phyloP scores from a whole-genome alignment of 1,284 basidiomycete species.

The Wallemia hederae region DNA sequence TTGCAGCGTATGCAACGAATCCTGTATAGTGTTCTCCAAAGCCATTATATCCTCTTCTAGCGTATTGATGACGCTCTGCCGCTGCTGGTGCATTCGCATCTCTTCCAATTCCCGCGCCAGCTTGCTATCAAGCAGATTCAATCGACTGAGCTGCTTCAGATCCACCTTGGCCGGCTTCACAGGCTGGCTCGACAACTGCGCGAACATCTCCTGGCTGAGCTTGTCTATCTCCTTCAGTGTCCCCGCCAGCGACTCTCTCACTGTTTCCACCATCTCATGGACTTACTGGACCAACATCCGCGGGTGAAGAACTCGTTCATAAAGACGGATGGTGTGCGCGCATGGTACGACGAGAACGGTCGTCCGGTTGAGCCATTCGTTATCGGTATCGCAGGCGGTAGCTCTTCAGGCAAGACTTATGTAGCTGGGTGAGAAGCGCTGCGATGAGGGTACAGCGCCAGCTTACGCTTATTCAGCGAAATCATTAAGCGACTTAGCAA shows the following conservation, averaged over 20 bases:
- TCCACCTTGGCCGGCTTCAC: not conserved
- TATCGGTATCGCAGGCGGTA: slow-evolving; percentile 17
- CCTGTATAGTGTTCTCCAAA: not conserved
- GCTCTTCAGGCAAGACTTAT: slow-evolving; percentile 5
- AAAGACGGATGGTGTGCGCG: not conserved
- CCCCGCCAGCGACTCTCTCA: not conserved
- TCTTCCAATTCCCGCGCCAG: not conserved
- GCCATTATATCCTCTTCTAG: not conserved
- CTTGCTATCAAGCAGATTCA: not conserved
- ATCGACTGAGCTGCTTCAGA: not conserved
- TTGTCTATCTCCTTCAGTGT: not conserved
- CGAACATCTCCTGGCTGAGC: not conserved
- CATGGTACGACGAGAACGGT: slow-evolving; percentile 3
- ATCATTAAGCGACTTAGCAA: slow-evolving; percentile 7
- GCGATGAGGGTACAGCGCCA: not conserved
- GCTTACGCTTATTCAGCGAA: not conserved
- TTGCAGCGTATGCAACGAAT: not conserved
- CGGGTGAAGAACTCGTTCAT: not conserved
- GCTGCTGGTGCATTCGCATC: not conserved
- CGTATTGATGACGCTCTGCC: not conserved
- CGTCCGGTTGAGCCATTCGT: slow-evolving; percentile 11
- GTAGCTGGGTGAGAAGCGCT: not conserved
- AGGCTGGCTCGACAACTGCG: not conserved
- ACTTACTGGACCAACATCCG: not conserved
- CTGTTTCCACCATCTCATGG: not conserved